These are phyloP conservation scores for Glycine soja DNA, from an alignment of 306 rosid genomes.

Conservation along the genomic window DNA sequence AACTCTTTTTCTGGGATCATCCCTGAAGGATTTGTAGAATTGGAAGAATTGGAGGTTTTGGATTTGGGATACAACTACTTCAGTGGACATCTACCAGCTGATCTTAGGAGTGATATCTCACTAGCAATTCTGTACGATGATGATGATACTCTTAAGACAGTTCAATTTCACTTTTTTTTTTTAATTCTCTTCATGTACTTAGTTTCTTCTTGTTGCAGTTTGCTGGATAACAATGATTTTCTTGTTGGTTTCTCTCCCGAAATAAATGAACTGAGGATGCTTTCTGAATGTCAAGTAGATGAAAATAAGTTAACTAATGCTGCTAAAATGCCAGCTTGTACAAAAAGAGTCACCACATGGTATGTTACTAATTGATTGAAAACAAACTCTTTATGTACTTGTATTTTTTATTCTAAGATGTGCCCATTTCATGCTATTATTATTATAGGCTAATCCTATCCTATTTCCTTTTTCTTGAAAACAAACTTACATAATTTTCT, in stretches of 20 bases:
- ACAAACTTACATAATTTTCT: background rate
- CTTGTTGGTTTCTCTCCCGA: slow-evolving; percentile 72
- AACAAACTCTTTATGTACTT: slow-evolving; percentile 6
- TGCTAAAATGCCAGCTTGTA: slow-evolving; percentile 55
- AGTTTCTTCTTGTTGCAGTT: slow-evolving; percentile 58
- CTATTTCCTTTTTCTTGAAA: background rate
- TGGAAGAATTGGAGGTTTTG: slow-evolving; percentile 80
- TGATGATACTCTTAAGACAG: slow-evolving; percentile 23
- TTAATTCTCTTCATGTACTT: background rate
- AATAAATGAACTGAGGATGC: slow-evolving; percentile 59
- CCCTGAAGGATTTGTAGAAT: slow-evolving; percentile 64
- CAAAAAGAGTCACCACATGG: slow-evolving; percentile 56
- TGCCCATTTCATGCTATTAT: too few species aligned
- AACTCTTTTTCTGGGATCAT: slow-evolving; percentile 75
- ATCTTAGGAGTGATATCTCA: slow-evolving; percentile 67
- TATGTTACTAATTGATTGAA: slow-evolving; percentile 54
- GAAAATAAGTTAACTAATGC: slow-evolving; percentile 58
- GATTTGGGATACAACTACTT: slow-evolving; percentile 90
- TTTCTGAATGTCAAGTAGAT: slow-evolving; percentile 81
- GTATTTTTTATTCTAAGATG: background rate
- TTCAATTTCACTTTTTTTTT: slow-evolving; percentile 10
- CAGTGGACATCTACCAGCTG: slow-evolving; percentile 65
- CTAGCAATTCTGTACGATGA: slow-evolving; percentile 77
- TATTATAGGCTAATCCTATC: background rate
- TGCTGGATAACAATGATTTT: slow-evolving; percentile 78